Base-by-base conservation (phyloP, 2,329 filamentous ascomycete genomes). In the Fusarium liriodendri region DNA sequence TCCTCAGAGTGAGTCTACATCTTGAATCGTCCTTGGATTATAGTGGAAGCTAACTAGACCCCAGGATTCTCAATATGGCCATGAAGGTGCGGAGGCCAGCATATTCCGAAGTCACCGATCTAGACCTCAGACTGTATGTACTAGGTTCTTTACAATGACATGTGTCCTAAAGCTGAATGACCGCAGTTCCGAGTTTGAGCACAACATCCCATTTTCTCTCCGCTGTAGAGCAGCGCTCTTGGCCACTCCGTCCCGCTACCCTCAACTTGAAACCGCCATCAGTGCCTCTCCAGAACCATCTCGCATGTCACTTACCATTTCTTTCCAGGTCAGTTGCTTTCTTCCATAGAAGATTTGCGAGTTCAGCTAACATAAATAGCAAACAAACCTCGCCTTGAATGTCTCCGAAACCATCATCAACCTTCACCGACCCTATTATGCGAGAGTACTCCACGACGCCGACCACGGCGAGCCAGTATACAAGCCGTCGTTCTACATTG, bases 341-440 rank as follows among this genome's bases (percentile, higher is more conserved):
- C 13, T 52, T 8, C 14, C 16, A 16, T 52, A 6, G 5, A 40
- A 20, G 3, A 11, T 40, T 5, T 10, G n/a, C 14, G 20, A 0
- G 16, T 27, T 20, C 6, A 37, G 3, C 22, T 62, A 10, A 54
- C 6, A 4, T 20, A 5, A 32, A 45, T 62, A 62, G 60, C 60
- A 62, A 62, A 62, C 60, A 9, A 62, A 62, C 13, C 60, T 62
- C 35, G 60, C 60, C 6, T n/a, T 62, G 16, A 62, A 62, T 14
- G 22, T 54, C 42, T 62, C 60, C 16, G 60, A 62, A 32, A 62
- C 60, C 6, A 62, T 62, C 22, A 62, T 62, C 45, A 62, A 62
- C 20, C 60, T 62, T 27, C 60, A 62, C 33, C 32, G 60, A 29
- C 60, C 60, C 0, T 62, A 62, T 22, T 62, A 62, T 22, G 60